Percentiles rank a stretch among this genome's conserved stretches.
phyloP scores from a whole-genome alignment of 345 rosid genomes.

The Laguncularia racemosa region DNA sequence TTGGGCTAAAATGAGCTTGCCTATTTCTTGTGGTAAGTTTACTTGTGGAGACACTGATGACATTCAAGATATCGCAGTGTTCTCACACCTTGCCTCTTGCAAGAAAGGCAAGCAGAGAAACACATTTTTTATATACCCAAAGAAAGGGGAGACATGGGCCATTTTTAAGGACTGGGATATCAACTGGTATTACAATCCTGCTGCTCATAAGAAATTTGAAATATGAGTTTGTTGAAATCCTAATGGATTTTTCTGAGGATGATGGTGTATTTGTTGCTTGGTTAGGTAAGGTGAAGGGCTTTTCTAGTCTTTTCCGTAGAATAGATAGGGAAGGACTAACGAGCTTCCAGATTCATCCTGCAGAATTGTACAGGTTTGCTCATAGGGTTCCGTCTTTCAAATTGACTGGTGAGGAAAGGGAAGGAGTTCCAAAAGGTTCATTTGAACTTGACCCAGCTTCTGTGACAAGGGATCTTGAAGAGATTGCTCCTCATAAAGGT shows the following conservation, averaged over 20 bases:
- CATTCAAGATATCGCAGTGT: slow-evolving; percentile 31
- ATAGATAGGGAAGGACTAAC: slow-evolving; percentile 11
- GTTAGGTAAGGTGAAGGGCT: slow-evolving; percentile 65
- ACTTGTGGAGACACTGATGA: slow-evolving; percentile 20
- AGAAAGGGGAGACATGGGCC: slow-evolving; percentile 73
- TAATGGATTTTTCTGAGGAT: slow-evolving; percentile 43
- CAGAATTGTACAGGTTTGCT: slow-evolving; percentile 64
- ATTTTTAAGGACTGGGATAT: slow-evolving; percentile 74
- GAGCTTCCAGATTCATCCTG: slow-evolving; percentile 27
- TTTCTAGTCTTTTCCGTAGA: slow-evolving; percentile 52
- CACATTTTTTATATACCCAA: slow-evolving; percentile 43
- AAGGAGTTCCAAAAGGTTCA: slow-evolving; percentile 54
- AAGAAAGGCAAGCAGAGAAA: slow-evolving; percentile 21
- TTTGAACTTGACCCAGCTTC: slow-evolving; percentile 82
- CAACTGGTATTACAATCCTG: slow-evolving; percentile 36
- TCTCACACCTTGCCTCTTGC: slow-evolving; percentile 57
- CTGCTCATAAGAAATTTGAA: slow-evolving; percentile 27
- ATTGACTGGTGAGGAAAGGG: slow-evolving; percentile 52
- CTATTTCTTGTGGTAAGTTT: slow-evolving; percentile 66
- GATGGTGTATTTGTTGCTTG: slow-evolving; percentile 34
- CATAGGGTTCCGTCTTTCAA: slow-evolving; percentile 66
- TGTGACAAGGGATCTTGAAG: slow-evolving; percentile 42
- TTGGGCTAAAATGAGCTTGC: slow-evolving; percentile 50
- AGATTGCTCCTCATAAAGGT: slow-evolving; percentile 22
- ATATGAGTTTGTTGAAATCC: slow-evolving; percentile 62